These are phyloP conservation scores for Zymoseptoria brevis DNA, from an alignment of 2,329 filamentous ascomycete species.

Conservation along the genomic window DNA sequence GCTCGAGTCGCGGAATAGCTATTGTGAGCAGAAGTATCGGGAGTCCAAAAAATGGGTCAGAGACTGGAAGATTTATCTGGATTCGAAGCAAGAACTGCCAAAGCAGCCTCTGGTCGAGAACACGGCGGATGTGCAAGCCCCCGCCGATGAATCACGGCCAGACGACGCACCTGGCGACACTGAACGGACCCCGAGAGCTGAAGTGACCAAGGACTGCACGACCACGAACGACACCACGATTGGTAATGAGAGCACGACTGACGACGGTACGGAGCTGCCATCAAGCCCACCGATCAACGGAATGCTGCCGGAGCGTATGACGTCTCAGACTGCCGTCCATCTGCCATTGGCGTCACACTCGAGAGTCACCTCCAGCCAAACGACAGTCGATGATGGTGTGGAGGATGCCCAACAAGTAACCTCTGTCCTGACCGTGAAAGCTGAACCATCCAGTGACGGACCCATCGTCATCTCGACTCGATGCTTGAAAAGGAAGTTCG, in stretches of 20 bases:
- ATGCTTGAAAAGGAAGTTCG: slow-evolving; percentile 37
- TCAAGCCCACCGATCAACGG: slow-evolving; percentile 1
- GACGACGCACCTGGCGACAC: background rate
- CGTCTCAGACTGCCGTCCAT: background rate
- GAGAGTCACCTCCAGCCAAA: slow-evolving; percentile 35
- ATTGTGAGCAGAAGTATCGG: slow-evolving; percentile 24
- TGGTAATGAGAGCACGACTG: background rate
- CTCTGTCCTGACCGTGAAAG: background rate
- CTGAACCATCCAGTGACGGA: slow-evolving; percentile 6
- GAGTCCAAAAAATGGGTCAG: slow-evolving; percentile 34
- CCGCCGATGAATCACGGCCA: background rate
- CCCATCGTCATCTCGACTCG: slow-evolving; percentile 37
- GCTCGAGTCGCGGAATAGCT: slow-evolving; percentile 17
- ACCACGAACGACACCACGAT: background rate
- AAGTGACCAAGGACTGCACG: too few species aligned
- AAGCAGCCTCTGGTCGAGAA: too few species aligned
- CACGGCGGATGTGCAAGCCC: background rate
- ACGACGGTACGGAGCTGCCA: background rate
- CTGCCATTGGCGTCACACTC: background rate
- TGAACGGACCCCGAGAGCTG: too few species aligned
- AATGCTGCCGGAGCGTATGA: background rate
- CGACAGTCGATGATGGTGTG: slow-evolving; percentile 27
- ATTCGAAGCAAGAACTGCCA: too few species aligned
- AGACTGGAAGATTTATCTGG: slow-evolving; percentile 21
- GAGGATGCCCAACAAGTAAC: background rate